phyloP scores from a whole-genome alignment of 306 rosid genomes.

The Luffa acutangula region DNA sequence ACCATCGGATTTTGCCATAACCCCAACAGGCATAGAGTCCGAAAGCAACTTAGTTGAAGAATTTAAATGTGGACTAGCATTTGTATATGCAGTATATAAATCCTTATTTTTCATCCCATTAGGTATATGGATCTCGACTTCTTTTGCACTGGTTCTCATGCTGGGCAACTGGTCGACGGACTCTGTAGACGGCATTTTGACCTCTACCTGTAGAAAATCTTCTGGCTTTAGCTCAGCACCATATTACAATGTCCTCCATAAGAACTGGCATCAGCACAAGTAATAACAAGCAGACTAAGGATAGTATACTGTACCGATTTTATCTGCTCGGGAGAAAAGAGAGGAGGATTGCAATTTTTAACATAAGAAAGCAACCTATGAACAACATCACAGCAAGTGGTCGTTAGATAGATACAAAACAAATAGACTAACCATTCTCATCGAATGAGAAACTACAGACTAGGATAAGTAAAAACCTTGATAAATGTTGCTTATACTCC shows the following conservation, averaged over 20 bases:
- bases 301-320: conserved; percentile 46
- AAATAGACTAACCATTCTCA: conserved; percentile 8
- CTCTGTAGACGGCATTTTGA: conserved; percentile 31
- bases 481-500: conserved; percentile 28
- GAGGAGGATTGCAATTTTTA: conserved; percentile 30
- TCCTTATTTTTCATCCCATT: conserved; percentile 22
- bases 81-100: conserved; percentile 14
- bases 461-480: conserved; percentile 33
- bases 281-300: neutral
- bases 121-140: conserved; percentile 13
- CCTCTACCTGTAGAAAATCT: conserved; percentile 44
- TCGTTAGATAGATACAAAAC: conserved; percentile 11
- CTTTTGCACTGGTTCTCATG: conserved; percentile 17
- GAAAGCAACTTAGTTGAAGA: conserved; percentile 30
- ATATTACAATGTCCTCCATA: conserved; percentile 10
- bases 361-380: conserved; percentile 53
- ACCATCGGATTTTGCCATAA: conserved; percentile 18
- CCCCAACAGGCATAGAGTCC: conserved; percentile 10
- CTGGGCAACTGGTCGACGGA: conserved; percentile 15
- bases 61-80: conserved; percentile 17
- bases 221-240: conserved; percentile 3
- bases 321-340: conserved; percentile 42
- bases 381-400: conserved; percentile 18
- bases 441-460: neutral
- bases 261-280: neutral